Base-by-base conservation (phyloP, 768 basidiomycete genomes). In the Leccinum barrowsii region DNA sequence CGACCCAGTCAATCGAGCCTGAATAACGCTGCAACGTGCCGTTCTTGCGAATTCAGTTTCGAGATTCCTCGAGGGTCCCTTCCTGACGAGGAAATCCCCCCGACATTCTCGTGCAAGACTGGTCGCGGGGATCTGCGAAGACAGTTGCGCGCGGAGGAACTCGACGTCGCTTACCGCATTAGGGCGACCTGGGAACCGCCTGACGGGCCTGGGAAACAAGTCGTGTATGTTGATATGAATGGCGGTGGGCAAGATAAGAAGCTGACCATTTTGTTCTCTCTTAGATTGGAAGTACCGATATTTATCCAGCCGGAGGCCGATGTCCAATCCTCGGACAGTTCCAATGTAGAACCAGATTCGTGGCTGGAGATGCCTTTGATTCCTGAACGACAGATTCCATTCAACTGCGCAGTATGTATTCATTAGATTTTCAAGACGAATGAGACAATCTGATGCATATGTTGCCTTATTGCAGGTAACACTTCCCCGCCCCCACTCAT, bases 351-450 rank as follows among this genome's bases (percentile, higher is more conserved):
- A 52, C 74, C 78, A 3, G 77, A 79, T 42, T 80, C 82, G 0
- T 90, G 89, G 88, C 64, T 88, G 21, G 89, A 90, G 68, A 81
- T 86, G 70, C 83, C 86, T 35, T 71, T 90, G 44, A 80, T 77
- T 56, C 74, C 83, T 2, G 87, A 89, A 64, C 80, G 86, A 24
- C 77, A 78, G 0, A 78, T 88, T 22, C 83, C 87, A 4, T 84
- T 86, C 67, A 79, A 77, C 37, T 87, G 85, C 69, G 87, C 84
- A 22, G 89, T 89, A 63, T 69, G 87, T 77, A 5, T 22, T 40
- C 10, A n/a, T 35, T 3, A 28, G 2, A 6, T 40, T 22, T 35
- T 26, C n/a, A 37, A 44, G 34, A 24, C 42, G 56, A 40, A 28
- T 46, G 54, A 37, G 26, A 26, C 11, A 1, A 32, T 32, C 32